These are phyloP conservation scores for Penicillium sp. DNA, from an alignment of 2,329 filamentous ascomycete genomes.

Conservation along the genomic window DNA sequence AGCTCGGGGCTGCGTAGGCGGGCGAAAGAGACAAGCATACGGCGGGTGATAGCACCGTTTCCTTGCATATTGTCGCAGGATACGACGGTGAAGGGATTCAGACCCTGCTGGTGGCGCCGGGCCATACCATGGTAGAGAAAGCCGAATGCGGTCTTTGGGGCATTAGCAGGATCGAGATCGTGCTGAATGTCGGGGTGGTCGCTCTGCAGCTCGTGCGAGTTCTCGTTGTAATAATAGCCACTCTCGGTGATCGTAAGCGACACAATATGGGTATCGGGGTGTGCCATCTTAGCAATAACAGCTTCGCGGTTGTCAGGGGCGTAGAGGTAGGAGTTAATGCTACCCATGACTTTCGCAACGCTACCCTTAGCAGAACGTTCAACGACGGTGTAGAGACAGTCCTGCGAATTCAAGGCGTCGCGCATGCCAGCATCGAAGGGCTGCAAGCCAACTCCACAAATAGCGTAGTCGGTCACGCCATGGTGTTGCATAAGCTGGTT, in stretches of 20 bases:
- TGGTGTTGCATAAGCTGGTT: conserved; percentile 48
- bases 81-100: conserved; percentile 52
- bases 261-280: conserved; percentile 52
- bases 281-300: conserved; percentile 53
- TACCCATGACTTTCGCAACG: conserved; percentile 47
- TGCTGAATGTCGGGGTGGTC: conserved; percentile 50
- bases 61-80: conserved; percentile 58
- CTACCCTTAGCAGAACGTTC: conserved; percentile 53
- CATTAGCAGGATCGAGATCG: conserved; percentile 42
- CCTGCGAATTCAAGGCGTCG: conserved; percentile 48
- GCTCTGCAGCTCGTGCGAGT: conserved; percentile 50
- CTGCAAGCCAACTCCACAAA: conserved; percentile 51
- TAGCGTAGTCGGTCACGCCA: conserved; percentile 46
- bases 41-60: conserved; percentile 52
- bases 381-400: conserved; percentile 52
- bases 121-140: conserved; percentile 52
- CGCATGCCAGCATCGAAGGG: conserved; percentile 51
- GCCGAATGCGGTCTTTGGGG: conserved; percentile 49
- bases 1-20: conserved; percentile 46
- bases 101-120: conserved; percentile 44
- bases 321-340: conserved; percentile 52
- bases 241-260: conserved; percentile 55
- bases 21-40: conserved; percentile 52
- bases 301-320: conserved; percentile 51
- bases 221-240: conserved; percentile 56